Base-by-base conservation (phyloP, 2,329 filamentous ascomycete genomes). In the Keithomyces neogunnii region DNA sequence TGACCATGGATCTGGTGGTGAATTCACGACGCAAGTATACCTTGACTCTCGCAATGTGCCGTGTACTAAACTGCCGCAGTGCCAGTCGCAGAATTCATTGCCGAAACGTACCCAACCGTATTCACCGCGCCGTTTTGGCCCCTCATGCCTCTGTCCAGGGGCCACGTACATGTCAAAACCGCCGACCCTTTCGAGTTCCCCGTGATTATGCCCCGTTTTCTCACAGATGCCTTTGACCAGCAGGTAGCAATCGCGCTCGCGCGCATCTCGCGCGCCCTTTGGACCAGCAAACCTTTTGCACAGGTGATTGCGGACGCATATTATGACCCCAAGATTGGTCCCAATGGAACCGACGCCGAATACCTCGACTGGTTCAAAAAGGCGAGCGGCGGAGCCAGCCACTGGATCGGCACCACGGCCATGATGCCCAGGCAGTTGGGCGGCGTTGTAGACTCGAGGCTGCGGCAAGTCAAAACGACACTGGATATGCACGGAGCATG, bases 401-500 rank as follows among this genome's bases (percentile, higher is more conserved):
- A 62, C 47, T 61, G 60, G 60, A 45, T 60, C 8, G 58, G 58
- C n/a, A 44, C 56, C 13, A 61, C 58, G 3, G 56, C 59, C 8
- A 60, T 60, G 58, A 50, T 61, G 43, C 59, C 59, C 6, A 53
- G 54, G 31, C 43, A 57, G 2, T 39, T 60, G 9, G 59, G 58
- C 1, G 59, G 57, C 8, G 59, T 60, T 26, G 57, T 60, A 11
- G 57, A 59, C 47, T 31, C 53, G 11, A 42, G 53, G 3, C 38
- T 59, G 19, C 55, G 53, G 57, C 57, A 35, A 40, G 56, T 46
- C 3, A 6, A 11, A 13, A 3, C 5, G 9, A 38, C 3, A 40
- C 19, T 1, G 5, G 53, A 53, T 10, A 47, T 53, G 19, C 19
- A 19, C 9, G n/a, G 11, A 33, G 7, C 3, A 19, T 29, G 35